Evolutionary conservation across 345 rosid species (phyloP).

Genomic region (Arabidopsis suecica): DNA sequence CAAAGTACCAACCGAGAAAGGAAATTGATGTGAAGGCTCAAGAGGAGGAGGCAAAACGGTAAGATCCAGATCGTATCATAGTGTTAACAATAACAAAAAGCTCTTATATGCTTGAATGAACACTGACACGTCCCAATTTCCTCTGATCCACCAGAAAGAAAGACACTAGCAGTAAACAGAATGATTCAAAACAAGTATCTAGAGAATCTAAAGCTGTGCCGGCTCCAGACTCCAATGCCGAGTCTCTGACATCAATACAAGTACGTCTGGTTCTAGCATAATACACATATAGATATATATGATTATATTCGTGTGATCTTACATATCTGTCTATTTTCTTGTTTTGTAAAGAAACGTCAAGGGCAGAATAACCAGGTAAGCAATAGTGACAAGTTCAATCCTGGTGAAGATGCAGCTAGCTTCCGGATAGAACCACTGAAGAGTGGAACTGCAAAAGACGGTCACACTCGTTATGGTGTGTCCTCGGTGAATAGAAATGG

Average conservation of each 20-base stretch:
- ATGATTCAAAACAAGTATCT: slow-evolving; percentile 48
- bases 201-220: slow-evolving; percentile 54
- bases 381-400: slow-evolving; percentile 43
- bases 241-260: slow-evolving; percentile 54
- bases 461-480: slow-evolving; percentile 39
- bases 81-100: neutral
- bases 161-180: slow-evolving; percentile 50
- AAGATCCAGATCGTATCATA: slow-evolving; percentile 28
- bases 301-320: neutral
- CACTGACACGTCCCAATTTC: slow-evolving; percentile 15
- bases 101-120: slow-evolving; percentile 6
- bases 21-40: slow-evolving; percentile 61
- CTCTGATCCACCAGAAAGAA: slow-evolving; percentile 43
- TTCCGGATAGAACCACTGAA: slow-evolving; percentile 49
- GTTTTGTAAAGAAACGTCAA: slow-evolving; percentile 55
- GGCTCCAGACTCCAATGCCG: slow-evolving; percentile 58
- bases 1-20: slow-evolving; percentile 68
- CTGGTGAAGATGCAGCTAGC: slow-evolving; percentile 51
- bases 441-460: slow-evolving; percentile 44
- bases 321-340: slow-evolving; percentile 4
- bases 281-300: neutral
- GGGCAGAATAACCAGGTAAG: slow-evolving; percentile 51
- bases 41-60: slow-evolving; percentile 63
- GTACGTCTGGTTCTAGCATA: slow-evolving; percentile 40
- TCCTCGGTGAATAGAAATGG: slow-evolving; percentile 48